A percentile compares a stretch with the other conserved stretches of the same genome.
phyloP scores from a whole-genome alignment of 345 rosid genomes.

The Lepidium sativum region DNA sequence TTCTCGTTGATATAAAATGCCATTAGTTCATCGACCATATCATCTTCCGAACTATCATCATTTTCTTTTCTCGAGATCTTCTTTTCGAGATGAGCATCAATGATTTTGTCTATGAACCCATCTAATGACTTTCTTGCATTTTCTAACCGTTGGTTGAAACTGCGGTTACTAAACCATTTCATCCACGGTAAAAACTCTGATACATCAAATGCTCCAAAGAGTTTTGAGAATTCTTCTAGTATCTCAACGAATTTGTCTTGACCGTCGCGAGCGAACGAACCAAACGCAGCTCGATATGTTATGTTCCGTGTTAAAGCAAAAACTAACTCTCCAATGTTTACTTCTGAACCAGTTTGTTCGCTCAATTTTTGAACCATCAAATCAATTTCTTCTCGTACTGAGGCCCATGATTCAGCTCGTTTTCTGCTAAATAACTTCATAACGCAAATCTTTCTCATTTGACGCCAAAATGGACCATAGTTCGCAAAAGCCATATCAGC shows the following conservation, averaged over 20 bases:
- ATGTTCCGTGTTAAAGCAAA: slow-evolving; percentile 61
- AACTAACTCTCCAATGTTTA: slow-evolving; percentile 66
- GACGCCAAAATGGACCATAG: slow-evolving; percentile 91
- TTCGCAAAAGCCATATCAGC: slow-evolving; percentile 95
- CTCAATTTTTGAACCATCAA: slow-evolving; percentile 31
- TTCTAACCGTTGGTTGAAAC: slow-evolving; percentile 39
- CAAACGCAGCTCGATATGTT: slow-evolving; percentile 80
- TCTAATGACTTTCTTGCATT: slow-evolving; percentile 61
- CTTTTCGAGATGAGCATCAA: slow-evolving; percentile 61
- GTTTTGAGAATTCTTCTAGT: slow-evolving; percentile 79
- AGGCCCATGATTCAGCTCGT: slow-evolving; percentile 85
- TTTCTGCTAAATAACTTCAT: slow-evolving; percentile 78
- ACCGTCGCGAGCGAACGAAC: slow-evolving; percentile 47
- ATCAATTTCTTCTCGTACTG: slow-evolving; percentile 73
- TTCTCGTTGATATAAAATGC: slow-evolving; percentile 52
- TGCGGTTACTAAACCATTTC: slow-evolving; percentile 47
- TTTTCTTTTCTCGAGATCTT: slow-evolving; percentile 5
- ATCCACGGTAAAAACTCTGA: slow-evolving; percentile 77
- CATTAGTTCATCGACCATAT: slow-evolving; percentile 85
- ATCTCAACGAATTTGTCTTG: slow-evolving; percentile 64
- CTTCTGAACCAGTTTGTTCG: slow-evolving; percentile 28
- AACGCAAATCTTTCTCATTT: slow-evolving; percentile 81
- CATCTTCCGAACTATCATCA: slow-evolving; percentile 28
- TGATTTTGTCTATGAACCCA: slow-evolving; percentile 59
- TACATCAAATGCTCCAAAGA: slow-evolving; percentile 76